phyloP scores from a whole-genome alignment of 371 early-diverging fungal genomes.

The Mucor saturninus region DNA sequence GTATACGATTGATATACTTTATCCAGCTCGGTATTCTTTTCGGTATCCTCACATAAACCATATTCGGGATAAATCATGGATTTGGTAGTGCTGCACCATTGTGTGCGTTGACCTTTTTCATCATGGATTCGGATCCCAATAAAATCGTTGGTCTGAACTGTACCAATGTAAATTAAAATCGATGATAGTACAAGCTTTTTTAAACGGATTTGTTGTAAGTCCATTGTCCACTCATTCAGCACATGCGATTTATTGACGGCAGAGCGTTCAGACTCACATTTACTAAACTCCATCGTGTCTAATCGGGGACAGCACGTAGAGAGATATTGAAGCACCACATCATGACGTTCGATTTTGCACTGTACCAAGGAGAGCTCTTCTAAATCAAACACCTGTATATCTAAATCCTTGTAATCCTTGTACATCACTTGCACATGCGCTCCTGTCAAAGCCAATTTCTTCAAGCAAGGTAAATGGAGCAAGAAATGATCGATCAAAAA shows the following conservation, averaged over 20 bases:
- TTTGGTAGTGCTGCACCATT: slow-evolving; percentile 10
- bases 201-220: not conserved
- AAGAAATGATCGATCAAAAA: slow-evolving; percentile 26
- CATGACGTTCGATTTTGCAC: slow-evolving; percentile 16
- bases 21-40: slow-evolving; percentile 8
- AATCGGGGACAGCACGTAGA: slow-evolving; percentile 16
- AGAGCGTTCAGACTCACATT: slow-evolving; percentile 7
- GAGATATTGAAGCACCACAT: slow-evolving; percentile 12
- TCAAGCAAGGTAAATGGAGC: slow-evolving; percentile 10
- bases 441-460: slow-evolving; percentile 11
- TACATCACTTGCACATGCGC: slow-evolving; percentile 22
- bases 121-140: slow-evolving; percentile 11
- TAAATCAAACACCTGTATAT: not conserved
- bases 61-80: slow-evolving; percentile 7
- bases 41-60: slow-evolving; percentile 1
- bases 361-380: slow-evolving; percentile 6
- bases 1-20: slow-evolving; percentile 2
- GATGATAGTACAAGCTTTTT: slow-evolving; percentile 10
- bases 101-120: not conserved
- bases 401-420: slow-evolving; percentile 2
- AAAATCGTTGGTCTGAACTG: slow-evolving; percentile 15
- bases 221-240: not conserved
- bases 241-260: not conserved
- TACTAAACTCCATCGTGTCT: not conserved
- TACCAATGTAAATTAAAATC: slow-evolving; percentile 13